Conservation (phyloP, 2,329 filamentous ascomycete genomes). For the Hypoxylon sp. region DNA sequence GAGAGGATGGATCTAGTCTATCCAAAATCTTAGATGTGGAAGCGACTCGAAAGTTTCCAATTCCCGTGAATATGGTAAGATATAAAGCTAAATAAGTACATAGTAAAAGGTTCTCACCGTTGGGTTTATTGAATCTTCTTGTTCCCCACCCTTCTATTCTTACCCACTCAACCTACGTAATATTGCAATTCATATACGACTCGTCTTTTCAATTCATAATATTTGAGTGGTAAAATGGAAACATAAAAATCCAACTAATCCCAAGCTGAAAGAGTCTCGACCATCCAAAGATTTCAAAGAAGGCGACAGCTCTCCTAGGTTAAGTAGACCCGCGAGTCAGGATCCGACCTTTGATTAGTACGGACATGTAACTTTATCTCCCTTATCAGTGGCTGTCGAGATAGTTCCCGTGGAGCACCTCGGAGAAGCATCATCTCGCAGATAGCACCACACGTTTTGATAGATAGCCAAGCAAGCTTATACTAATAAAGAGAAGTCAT, state of each 20-base stretch:
- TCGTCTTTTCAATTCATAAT: background rate
- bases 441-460: constrained; percentile 6
- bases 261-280: background rate
- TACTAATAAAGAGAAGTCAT: constrained; percentile 8
- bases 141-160: constrained; percentile 1
- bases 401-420: constrained; percentile 33
- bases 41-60: constrained; percentile 3
- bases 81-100: constrained; percentile 1
- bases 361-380: constrained; percentile 10
- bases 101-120: background rate
- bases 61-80: constrained; percentile 10
- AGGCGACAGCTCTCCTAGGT: background rate
- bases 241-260: background rate
- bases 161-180: constrained; percentile 9
- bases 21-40: background rate
- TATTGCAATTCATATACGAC: background rate
- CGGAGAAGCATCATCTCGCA: constrained; percentile 37
- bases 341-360: constrained; percentile 1
- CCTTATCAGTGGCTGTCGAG: constrained; percentile 24
- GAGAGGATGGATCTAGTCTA: background rate
- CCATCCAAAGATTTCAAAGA: background rate
- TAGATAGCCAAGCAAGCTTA: background rate
- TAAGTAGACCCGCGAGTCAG: background rate
- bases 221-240: background rate
- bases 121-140: background rate